Evolutionary conservation across 73 alveolate genomes (phyloP).

Genomic region (Tetrahymena thermophila): DNA sequence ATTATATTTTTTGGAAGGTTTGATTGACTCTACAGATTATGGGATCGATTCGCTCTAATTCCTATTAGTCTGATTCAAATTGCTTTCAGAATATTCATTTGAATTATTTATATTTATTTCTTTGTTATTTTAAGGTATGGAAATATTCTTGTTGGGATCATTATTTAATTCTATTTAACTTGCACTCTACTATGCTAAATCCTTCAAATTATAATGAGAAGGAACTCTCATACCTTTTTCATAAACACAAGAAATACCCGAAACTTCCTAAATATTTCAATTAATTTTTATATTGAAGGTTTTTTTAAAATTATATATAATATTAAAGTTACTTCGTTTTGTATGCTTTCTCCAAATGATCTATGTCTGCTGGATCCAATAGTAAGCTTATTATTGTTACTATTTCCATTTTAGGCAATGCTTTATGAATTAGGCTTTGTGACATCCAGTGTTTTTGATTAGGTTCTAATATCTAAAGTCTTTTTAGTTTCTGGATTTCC

Average conservation of each 20-base stretch:
- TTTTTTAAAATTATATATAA: no score
- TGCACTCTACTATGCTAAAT: not conserved
- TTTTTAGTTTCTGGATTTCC: not conserved
- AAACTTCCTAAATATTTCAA: not conserved
- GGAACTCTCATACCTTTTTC: conserved; percentile 2
- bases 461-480: not conserved
- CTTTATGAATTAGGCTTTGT: not conserved
- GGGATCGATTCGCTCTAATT: not conserved
- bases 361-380: not conserved
- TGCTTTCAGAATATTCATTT: not conserved
- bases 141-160: not conserved
- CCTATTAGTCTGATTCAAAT: not conserved
- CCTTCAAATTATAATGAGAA: not conserved
- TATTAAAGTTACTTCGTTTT: not conserved
- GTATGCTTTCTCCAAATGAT: not conserved
- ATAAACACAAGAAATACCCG: not conserved
- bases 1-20: not conserved
- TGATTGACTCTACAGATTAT: not conserved
- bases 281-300: no score
- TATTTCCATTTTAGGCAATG: not conserved
- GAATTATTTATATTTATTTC: not conserved
- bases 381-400: not conserved
- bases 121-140: not conserved
- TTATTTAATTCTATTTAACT: not conserved
- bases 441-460: not conserved